Percentiles rank a stretch among this genome's conserved stretches.
These are phyloP conservation scores for Boletus patriciae DNA, from an alignment of 768 basidiomycete species.

Conservation along the genomic window DNA sequence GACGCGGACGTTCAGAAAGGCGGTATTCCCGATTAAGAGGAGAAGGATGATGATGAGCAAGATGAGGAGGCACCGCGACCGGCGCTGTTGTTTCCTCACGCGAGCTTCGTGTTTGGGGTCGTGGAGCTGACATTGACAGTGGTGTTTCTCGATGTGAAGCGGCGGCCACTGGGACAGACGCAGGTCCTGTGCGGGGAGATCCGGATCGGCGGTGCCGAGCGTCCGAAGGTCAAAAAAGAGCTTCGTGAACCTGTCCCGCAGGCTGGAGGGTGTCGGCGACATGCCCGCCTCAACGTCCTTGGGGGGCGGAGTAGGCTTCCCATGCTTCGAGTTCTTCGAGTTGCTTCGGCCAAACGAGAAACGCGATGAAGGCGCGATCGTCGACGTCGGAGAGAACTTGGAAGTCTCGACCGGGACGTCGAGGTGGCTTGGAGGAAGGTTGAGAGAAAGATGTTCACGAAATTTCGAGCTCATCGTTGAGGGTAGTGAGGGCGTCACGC, in stretches of 20 bases:
- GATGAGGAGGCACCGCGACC: conserved; percentile 31
- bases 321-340: conserved; percentile 11
- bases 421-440: conserved; percentile 7
- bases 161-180: conserved; percentile 38
- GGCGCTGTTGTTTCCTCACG: conserved; percentile 31
- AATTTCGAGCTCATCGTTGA: conserved; percentile 31
- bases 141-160: conserved; percentile 40
- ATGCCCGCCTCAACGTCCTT: conserved; percentile 30
- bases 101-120: conserved; percentile 22
- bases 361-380: conserved; percentile 30
- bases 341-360: conserved; percentile 24
- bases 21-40: conserved; percentile 41
- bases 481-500: background rate
- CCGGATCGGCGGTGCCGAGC: conserved; percentile 23
- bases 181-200: conserved; percentile 27
- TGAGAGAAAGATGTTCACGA: conserved; percentile 32
- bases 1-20: conserved; percentile 40
- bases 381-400: conserved; percentile 47
- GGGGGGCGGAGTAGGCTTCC: background rate
- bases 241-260: conserved; percentile 38
- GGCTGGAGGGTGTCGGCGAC: conserved; percentile 16
- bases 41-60: conserved; percentile 42
- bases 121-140: conserved; percentile 22
- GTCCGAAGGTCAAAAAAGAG: conserved; percentile 39
- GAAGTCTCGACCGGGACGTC: conserved; percentile 33